Evolutionary conservation across 2,329 filamentous ascomycete genomes (phyloP), one percentile per base, ranked within the genome.

Genomic region (Daldinia sp.): DNA sequence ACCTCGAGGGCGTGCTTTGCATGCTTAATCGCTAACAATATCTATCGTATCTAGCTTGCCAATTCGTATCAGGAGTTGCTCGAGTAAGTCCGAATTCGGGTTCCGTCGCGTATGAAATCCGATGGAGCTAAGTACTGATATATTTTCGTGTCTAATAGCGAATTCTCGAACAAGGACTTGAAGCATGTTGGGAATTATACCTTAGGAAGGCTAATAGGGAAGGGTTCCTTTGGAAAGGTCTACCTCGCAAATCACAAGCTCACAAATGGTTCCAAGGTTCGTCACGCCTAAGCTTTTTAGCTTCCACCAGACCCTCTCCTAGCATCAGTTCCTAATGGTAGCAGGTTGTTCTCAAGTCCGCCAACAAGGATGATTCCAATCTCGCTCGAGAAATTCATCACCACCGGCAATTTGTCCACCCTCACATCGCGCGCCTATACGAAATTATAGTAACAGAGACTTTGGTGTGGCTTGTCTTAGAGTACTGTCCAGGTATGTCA

Each of bases 351-450:
- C 93, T 99, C 82, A 99, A 99, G 82, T 98, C 94, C 68, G 96
- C 96, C 70, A 95, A 96, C 79, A 98, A 97, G 80, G 92, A 94
- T 78, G 96, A 99, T 80, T 89, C 93, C 61, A 99, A 99, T 79
- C 90, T 99, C 55, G 95, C 95, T 15, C 92, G 96, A 74, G 96
- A 99, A 80, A 99, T 99, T 75, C 96, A 99, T 80, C 96, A 99
- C 79, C 96, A 99, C 80, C 92, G 96, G 74, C 96, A 99, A 81
- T 98, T 99, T 81, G 88, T 97, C 72, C 96, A 99, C 78, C 96
- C 96, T 23, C 96, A 99, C 82, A 99, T 99, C 75, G 94, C 96
- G 51, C 89, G 96, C 57, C 85, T 99, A 23, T 98, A 99, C 84
- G 96, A 99, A 84, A 95, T 99, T 67, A 97, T 99, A 75, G 94